phyloP scores from a whole-genome alignment of 495 filamentous ascomycete genomes.

The Tetracladium setigerum region DNA sequence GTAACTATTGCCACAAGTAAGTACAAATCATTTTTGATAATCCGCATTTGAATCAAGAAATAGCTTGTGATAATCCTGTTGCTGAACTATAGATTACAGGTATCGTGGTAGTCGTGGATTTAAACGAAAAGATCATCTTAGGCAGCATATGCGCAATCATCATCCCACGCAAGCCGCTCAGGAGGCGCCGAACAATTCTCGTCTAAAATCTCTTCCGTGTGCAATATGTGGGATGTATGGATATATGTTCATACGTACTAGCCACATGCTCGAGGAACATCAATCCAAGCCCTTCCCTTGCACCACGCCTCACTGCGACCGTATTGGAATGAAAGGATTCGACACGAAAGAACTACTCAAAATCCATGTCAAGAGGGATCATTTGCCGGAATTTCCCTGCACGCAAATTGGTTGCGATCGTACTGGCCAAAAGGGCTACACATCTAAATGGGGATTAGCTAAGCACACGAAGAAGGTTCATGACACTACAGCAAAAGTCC shows the following conservation, averaged over 20 bases:
- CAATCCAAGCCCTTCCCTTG: not conserved
- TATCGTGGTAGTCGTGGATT: constrained; percentile 30
- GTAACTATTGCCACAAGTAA: constrained; percentile 22
- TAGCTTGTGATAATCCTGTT: not conserved
- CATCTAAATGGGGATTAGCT: constrained; percentile 22
- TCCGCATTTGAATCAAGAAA: not conserved
- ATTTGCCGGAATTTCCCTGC: constrained; percentile 27
- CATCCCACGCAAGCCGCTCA: constrained; percentile 20
- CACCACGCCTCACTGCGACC: constrained; percentile 3
- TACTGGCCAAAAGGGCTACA: constrained; percentile 28
- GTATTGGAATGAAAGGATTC: not conserved
- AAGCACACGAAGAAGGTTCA: constrained; percentile 20
- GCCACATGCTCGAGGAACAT: not conserved
- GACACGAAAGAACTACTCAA: constrained; percentile 2
- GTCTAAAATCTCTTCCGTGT: too few relatives aligned
- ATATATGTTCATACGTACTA: too few relatives aligned
- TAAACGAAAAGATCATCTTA: constrained; percentile 30
- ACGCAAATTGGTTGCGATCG: constrained; percentile 24
- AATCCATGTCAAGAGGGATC: constrained; percentile 23
- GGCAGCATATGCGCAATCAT: constrained; percentile 29
- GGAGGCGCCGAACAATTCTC: too few relatives aligned
- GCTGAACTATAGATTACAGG: constrained; percentile 7
- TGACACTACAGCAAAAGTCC: too few relatives aligned
- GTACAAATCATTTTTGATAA: not conserved
- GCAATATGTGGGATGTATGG: too few relatives aligned